phyloP scores from a whole-genome alignment of 768 basidiomycete species.

The Candolleomyces aberdarensis region DNA sequence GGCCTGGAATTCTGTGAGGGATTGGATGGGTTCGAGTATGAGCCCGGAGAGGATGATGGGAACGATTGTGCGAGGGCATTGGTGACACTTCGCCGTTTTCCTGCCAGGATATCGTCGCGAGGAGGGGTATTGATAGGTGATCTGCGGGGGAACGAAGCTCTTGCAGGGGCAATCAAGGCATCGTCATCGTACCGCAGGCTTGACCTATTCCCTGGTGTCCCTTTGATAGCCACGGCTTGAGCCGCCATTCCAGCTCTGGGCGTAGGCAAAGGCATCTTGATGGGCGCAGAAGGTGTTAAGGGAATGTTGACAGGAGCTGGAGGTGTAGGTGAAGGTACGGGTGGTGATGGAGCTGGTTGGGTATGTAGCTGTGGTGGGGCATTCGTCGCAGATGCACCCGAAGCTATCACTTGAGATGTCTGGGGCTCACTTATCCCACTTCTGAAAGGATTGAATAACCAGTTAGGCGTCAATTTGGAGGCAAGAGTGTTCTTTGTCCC shows the following conservation, averaged over 20 bases:
- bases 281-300: constrained; percentile 24
- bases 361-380: constrained; percentile 12
- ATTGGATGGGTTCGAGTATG: constrained; percentile 66
- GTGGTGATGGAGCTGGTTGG: constrained; percentile 12
- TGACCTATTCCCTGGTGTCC: constrained; percentile 34
- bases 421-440: constrained; percentile 61
- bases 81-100: constrained; percentile 51
- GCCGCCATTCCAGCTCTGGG: constrained; percentile 33
- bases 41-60: constrained; percentile 46
- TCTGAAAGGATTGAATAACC: constrained; percentile 74
- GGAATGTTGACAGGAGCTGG: constrained; percentile 7
- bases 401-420: constrained; percentile 52
- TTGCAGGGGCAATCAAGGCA: constrained; percentile 35
- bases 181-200: constrained; percentile 61
- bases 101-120: constrained; percentile 56
- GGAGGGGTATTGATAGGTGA: constrained; percentile 72
- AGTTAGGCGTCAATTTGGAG: constrained; percentile 69
- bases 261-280: constrained; percentile 30
- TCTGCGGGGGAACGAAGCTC: constrained; percentile 45
- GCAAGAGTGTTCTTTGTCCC: constrained; percentile 36
- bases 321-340: not conserved
- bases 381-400: constrained; percentile 33
- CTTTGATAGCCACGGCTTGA: constrained; percentile 42
- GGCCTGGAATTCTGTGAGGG: constrained; percentile 62
- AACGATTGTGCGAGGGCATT: constrained; percentile 36